Evolutionary conservation across 2,329 filamentous ascomycete species (phyloP), one percentile per base, ranked within the genome.

Genomic region (Fusarium armeniacum): DNA sequence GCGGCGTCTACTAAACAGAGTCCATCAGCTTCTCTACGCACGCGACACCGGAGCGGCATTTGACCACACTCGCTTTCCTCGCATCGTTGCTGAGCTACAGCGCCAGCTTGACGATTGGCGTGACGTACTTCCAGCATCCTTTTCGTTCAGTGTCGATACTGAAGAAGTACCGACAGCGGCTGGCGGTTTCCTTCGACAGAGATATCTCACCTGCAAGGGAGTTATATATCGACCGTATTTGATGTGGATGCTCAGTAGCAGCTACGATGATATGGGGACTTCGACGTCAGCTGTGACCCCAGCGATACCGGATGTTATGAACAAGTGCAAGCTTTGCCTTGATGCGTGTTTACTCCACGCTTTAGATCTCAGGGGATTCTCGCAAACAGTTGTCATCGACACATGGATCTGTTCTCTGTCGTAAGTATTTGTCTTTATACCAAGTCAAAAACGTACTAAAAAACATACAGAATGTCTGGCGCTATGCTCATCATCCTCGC

Each of bases 331-430:
- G 41, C 75, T 80, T 1, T 85, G 83, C 40, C 73, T 86, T 0
- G 82, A 85, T 54, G 82, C 84, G 0, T 85, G 83, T 33, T 68
- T 83, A 16, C 64, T 85, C 40, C 84, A 86, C 53, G 83, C 85
- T 0, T 73, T 84, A 41, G 85, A 86, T 40, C 65, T 86, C 5
- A 71, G 82, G 24, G 81, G 81, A 0, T 85, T 84, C 57, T 77
- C 81, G 0, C 85, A 87, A 49, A 87, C 85, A 0, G 80, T 86
- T 0, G 72, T 87, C 35, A 80, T 86, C 2, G 85, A 87, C 67
- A 85, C 84, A 0, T 87, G 85, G 85, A 86, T 86, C 24, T 87
- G 85, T 46, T 84, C 84, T 0, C 69, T 87, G 0, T 86, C 83
- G 84, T 86, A 75, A 72, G 82, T 78, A 15, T 5, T 20, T 3